phyloP scores from a whole-genome alignment of 495 filamentous ascomycete species.

The Tuber microsphaerosporum region DNA sequence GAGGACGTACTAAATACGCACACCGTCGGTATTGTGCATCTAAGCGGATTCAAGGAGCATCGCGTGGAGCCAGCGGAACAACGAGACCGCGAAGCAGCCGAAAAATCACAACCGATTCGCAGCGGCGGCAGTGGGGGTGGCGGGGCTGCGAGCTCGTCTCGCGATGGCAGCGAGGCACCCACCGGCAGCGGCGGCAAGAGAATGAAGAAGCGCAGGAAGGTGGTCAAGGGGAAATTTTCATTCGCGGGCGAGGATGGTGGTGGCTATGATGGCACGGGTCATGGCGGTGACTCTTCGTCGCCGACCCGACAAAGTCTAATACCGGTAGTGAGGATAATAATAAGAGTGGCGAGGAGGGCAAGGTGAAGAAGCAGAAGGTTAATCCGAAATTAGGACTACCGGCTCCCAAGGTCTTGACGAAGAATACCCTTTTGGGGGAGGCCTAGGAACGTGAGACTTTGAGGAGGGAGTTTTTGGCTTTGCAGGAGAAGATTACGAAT shows the following conservation, averaged over 20 bases:
- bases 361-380: no score
- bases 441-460: no score
- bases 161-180: no score
- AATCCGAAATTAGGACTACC: no score
- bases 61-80: constrained; percentile 90
- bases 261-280: constrained; percentile 45
- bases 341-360: constrained; percentile 14
- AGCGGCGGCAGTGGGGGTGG: constrained; percentile 15
- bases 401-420: no score
- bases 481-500: no score
- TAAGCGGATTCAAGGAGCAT: constrained; percentile 93
- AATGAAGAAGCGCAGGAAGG: constrained; percentile 53
- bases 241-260: constrained; percentile 57
- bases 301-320: constrained; percentile 6
- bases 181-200: constrained; percentile 51
- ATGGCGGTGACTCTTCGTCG: constrained; percentile 10
- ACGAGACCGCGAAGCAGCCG: constrained; percentile 73
- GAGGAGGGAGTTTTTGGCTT: no score
- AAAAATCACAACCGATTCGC: constrained; percentile 48
- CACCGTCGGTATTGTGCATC: constrained; percentile 81
- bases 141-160: no score
- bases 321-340: constrained; percentile 12
- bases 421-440: no score
- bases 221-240: constrained; percentile 59
- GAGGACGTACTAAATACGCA: no score